phyloP scores from a whole-genome alignment of 768 basidiomycete genomes.

The Mycena vulgaris region DNA sequence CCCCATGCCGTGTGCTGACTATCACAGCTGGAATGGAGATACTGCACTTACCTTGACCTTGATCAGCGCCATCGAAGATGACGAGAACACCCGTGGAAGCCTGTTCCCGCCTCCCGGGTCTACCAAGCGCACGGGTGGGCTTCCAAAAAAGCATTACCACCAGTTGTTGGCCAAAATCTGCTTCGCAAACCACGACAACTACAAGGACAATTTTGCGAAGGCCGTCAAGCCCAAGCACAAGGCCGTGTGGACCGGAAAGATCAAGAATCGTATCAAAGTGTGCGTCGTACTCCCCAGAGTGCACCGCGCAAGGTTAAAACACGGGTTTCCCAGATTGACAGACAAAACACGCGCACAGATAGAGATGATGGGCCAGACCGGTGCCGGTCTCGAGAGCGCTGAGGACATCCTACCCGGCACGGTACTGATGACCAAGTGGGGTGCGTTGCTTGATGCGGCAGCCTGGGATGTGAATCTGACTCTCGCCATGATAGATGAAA shows the following conservation, averaged over 20 bases:
- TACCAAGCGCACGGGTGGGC: background rate
- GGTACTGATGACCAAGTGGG: background rate
- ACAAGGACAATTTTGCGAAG: background rate
- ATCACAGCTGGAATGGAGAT: background rate
- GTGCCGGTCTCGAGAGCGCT: background rate
- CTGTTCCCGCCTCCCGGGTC: background rate
- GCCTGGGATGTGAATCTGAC: too few relatives aligned
- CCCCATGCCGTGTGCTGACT: background rate
- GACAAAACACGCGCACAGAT: background rate
- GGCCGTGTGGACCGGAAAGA: background rate
- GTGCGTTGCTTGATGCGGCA: too few relatives aligned
- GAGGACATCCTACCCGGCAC: background rate
- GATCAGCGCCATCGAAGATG: background rate
- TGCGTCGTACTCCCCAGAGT: too few relatives aligned
- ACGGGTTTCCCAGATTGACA: too few relatives aligned
- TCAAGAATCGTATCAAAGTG: slow-evolving; percentile 5
- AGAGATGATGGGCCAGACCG: slow-evolving; percentile 2
- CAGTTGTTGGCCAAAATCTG: background rate
- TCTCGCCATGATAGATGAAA: background rate
- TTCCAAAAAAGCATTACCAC: background rate
- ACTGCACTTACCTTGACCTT: background rate
- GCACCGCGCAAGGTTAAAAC: too few relatives aligned
- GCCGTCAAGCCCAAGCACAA: background rate
- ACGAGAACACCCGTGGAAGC: background rate
- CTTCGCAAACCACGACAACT: background rate